Evolutionary conservation across 2,329 filamentous ascomycete genomes (phyloP), one percentile per base, ranked within the genome.

Genomic region (Epichloe sylvatica): DNA sequence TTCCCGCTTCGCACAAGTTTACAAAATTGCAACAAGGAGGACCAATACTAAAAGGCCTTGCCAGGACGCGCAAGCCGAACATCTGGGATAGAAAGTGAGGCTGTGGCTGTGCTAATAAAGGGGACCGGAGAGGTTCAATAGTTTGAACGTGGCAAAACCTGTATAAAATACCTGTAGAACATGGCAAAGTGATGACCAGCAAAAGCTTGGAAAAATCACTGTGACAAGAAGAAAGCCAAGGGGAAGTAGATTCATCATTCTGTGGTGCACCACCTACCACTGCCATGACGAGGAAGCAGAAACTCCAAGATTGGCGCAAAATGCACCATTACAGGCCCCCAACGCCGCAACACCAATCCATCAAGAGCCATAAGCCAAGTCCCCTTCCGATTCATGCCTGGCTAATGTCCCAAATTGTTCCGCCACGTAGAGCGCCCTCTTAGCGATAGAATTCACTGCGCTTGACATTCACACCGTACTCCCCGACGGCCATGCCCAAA

Each of bases 391-490:
- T n/a, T 23, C 13, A 25, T 36, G 30, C 6, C 40, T 9, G 25
- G 7, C 30, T 15, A 9, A 30, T 34, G 8, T 19, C 33, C 39
- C 21, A 6, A 12, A 5, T 15, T 34, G 17, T 34, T 3, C 25
- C 9, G 25, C 5, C 9, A 9, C 13, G 17, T 21, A 4, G 23
- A 8, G 9, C 3, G 12, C 15, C 33, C 25, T 35, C 39, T 45
- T 49, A 96, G 60, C 90, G 78, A 67, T 98, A 98, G 64, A 97
- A 98, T 70, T 98, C 92, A 62, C 91, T 90, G 55, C 92, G 78
- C 79, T 95, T 97, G 48, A 97, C 86, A 64, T 95, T 98, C 47
- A 98, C 89, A 1, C 92, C 92, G 64, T 97, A 98, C 73, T 98
- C 92, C 34, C 86, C 86, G 33, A 97, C 91, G 1, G 92, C 92